A percentile compares a stretch with the other conserved stretches of the same genome.
phyloP scores from a whole-genome alignment of 2,329 filamentous ascomycete genomes.

The Rosellinia necatrix region DNA sequence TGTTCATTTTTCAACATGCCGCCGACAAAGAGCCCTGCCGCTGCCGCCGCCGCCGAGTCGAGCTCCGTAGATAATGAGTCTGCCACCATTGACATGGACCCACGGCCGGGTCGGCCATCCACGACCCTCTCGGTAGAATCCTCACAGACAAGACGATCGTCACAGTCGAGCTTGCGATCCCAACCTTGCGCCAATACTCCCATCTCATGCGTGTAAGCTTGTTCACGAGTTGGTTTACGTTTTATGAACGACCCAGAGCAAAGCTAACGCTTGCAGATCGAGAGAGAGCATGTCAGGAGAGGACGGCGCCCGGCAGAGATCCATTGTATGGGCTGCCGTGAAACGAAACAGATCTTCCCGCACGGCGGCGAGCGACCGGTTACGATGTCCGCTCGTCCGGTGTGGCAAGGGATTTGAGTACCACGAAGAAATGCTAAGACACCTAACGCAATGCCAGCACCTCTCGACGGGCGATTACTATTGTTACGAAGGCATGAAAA shows the following conservation, averaged over 20 bases:
- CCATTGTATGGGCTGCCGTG: conserved; percentile 61
- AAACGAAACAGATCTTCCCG: conserved; percentile 56
- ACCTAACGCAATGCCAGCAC: conserved; percentile 54
- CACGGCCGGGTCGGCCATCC: conserved; percentile 32
- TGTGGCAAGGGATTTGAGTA: conserved; percentile 55
- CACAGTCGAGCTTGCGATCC: conserved; percentile 35
- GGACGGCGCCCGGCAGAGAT: conserved; percentile 58
- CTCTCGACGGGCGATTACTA: conserved; percentile 58
- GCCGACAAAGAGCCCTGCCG: conserved; percentile 34
- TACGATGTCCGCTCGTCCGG: conserved; percentile 57
- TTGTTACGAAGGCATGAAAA: conserved; percentile 59
- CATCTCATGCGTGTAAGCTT: conserved; percentile 41
- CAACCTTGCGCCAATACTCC: conserved; percentile 30
- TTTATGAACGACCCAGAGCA: conserved; percentile 6
- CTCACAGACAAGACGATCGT: conserved; percentile 31
- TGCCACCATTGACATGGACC: conserved; percentile 33
- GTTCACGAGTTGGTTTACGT: conserved; percentile 24
- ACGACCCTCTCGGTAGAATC: conserved; percentile 23
- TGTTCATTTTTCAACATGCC: conserved; percentile 32
- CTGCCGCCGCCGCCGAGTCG: conserved; percentile 32
- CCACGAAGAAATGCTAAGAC: conserved; percentile 60
- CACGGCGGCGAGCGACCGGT: conserved; percentile 53
- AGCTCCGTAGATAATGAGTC: conserved; percentile 31
- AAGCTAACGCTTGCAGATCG: conserved; percentile 44
- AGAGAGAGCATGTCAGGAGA: conserved; percentile 49